Base-by-base conservation (phyloP, 2,329 filamentous ascomycete genomes). In the Colletotrichum liriopes region DNA sequence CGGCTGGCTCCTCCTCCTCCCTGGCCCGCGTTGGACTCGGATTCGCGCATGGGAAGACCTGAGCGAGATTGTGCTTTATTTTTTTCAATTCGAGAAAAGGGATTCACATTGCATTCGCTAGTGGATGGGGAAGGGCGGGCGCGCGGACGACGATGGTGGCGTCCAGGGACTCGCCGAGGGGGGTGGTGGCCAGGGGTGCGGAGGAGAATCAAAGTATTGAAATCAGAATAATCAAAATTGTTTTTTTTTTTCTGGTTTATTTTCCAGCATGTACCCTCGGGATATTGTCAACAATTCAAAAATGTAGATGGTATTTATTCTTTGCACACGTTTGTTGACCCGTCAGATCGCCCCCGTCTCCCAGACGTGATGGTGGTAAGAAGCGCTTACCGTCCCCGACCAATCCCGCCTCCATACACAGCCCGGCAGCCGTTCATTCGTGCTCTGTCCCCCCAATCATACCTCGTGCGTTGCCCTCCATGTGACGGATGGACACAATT, bases 381-480 rank as follows among this genome's bases (percentile, higher is more conserved):
- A 65, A 47, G 54, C 54, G 61, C 61, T 60, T 47, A 29, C 37
- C 6, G 20, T 39, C 39, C 20, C n/a, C 47, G 37, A 37, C 70
- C 67, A 71, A 65, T 61, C 29, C n/a, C 55, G n/a, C 14, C 26
- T 2, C 5, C 51, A 47, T 35, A 9, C 51, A 52, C 23, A 12
- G 20, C 29, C 45, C 8, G 32, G 5, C 32, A 29, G 23, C 32
- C 39, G 1, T 26, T 9, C 35, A 43, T 29, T 59, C 59, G 59
- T 26, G 7, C 20, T 11, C 45, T 45, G 63, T 66, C 41, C 18
- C 2, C 45, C 68, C 68, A 71, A 68, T 71, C 51, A 52, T 14
- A 23, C 20, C 26, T 60, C 12, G 62, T 16, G 23, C 5, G 18
- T n/a, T 7, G 49, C 8, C 5, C 8, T 37, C 16, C 47, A 47